Conservation (phyloP, 2,329 filamentous ascomycete species). For the Aspergillus puulaauensis region DNA sequence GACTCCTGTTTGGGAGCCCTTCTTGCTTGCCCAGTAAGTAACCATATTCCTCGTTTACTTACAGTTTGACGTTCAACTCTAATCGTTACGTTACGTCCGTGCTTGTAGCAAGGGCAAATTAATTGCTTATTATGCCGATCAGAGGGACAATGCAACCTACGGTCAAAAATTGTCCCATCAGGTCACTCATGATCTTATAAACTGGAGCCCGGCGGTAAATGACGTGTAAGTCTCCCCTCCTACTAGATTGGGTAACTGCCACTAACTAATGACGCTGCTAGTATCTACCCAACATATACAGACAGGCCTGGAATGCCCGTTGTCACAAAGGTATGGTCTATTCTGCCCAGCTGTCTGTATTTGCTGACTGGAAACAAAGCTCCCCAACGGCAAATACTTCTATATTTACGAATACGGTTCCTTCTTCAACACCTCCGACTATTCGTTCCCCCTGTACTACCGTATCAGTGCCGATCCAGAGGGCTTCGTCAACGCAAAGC, state of each 20-base stretch:
- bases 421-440: constrained; percentile 29
- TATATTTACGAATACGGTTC: constrained; percentile 64
- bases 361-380: constrained; percentile 26
- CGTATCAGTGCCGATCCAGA: constrained; percentile 50
- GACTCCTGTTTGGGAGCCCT: constrained; percentile 73
- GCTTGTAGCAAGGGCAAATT: constrained; percentile 51
- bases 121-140: constrained; percentile 70
- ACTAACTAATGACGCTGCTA: constrained; percentile 3
- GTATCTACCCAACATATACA: constrained; percentile 57
- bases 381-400: constrained; percentile 62
- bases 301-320: constrained; percentile 69
- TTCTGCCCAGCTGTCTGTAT: not conserved
- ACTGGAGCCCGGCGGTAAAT: constrained; percentile 64
- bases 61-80: not conserved
- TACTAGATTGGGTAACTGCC: not conserved
- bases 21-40: constrained; percentile 54
- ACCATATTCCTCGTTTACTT: not conserved
- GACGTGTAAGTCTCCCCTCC: constrained; percentile 42
- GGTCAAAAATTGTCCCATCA: constrained; percentile 71
- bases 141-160: constrained; percentile 60
- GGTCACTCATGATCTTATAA: constrained; percentile 57
- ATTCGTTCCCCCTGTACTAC: constrained; percentile 55
- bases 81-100: not conserved
- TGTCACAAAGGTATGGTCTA: constrained; percentile 42
- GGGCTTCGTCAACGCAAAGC: constrained; percentile 44